Evolutionary conservation across 1,284 basidiomycete species (phyloP), one percentile per base, ranked within the genome.

Genomic region (Acaromyces ingoldii): DNA sequence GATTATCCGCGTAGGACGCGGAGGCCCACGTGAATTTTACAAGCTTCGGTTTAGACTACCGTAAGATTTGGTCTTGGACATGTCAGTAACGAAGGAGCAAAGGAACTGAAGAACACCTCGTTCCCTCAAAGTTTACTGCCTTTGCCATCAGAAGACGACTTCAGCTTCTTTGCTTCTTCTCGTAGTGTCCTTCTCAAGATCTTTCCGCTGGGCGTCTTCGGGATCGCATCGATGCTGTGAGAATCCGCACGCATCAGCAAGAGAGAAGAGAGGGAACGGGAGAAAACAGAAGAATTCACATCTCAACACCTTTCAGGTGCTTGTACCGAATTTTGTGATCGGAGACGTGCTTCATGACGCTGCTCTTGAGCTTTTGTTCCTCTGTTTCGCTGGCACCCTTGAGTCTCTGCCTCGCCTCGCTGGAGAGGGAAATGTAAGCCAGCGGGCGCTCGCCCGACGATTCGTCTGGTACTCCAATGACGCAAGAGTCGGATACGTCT

Each of bases 381-480:
- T 64, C 60, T 13, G 58, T 42, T 6, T 55, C 31, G 7, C 84
- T 33, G 82, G 72, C 57, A 71, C 72, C n/a, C 76, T 75, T 2
- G 64, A 80, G 74, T 15, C 79, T 78, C 46, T 76, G 74, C 17
- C 73, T 71, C 0, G 82, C 80, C 4, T 76, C 72, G 2, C 78
- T 70, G 47, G 78, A 78, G 7, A 83, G 79, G 1, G 84, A 83
- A n/a, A 89, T 78, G 65, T 82, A 89, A 0, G 85, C 86, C 40
- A 86, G 72, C 0, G 89, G 88, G 3, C 87, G 52, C 50, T 91
- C 88, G 31, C 88, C 88, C 43, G 82, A 85, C 61, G 84, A 86
- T 13, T 89, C 86, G 67, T 91, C 86, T 0, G 81, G 81, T 2
- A 89, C 73, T 2, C 86, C 82, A 5, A 91, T 84, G 10, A 91